phyloP scores from a whole-genome alignment of 352 stramenopile genomes.

The Globisporangium viniferum region DNA sequence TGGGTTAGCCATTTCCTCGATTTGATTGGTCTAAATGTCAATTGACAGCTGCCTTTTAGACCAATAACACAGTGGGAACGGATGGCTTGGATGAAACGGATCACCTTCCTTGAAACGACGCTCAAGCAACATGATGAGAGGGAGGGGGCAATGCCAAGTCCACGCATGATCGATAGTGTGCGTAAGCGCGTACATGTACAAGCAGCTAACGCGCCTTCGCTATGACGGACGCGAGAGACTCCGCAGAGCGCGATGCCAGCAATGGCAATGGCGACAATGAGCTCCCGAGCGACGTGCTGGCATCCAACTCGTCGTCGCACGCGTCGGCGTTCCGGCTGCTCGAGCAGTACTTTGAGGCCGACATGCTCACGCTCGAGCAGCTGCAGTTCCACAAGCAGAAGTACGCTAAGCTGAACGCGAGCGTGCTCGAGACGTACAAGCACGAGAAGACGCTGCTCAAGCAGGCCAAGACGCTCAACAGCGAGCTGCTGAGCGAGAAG shows the following conservation, averaged over 20 bases:
- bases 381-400: conserved; percentile 83
- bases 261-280: conserved; percentile 6
- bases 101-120: neutral
- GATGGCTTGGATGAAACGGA: neutral
- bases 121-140: neutral
- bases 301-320: conserved; percentile 48
- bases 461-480: conserved; percentile 81
- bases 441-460: conserved; percentile 80
- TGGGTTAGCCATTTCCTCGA: too few relatives aligned
- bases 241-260: neutral
- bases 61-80: too few relatives aligned
- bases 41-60: too few relatives aligned
- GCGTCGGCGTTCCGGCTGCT: conserved; percentile 72
- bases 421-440: conserved; percentile 75
- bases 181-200: too few relatives aligned
- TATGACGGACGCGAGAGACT: neutral
- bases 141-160: neutral
- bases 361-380: conserved; percentile 78
- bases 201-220: neutral
- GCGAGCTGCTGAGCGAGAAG: conserved; percentile 80
- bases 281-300: conserved; percentile 25
- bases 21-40: too few relatives aligned
- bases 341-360: conserved; percentile 82
- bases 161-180: neutral
- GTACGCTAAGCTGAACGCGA: conserved; percentile 66